Conservation (phyloP, 2,329 filamentous ascomycete genomes). For the Dactylellina leptospora region DNA sequence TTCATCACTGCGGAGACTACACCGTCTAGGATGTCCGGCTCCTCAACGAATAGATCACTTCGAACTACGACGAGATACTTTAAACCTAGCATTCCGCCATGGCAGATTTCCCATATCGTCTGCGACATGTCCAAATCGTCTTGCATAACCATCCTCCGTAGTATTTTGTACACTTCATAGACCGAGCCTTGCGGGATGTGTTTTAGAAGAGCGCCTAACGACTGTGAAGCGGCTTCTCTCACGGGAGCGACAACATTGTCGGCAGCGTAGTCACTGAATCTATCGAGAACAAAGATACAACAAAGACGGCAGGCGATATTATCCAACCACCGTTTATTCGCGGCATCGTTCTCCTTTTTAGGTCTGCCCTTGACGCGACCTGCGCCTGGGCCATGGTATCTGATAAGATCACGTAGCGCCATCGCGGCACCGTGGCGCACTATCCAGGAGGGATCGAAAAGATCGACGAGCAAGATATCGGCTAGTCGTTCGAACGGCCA, state of each 20-base stretch:
- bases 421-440: conserved; percentile 95
- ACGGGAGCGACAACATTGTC: conserved; percentile 95
- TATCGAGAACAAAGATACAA: conserved; percentile 95
- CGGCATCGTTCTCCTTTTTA: conserved; percentile 75
- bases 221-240: conserved; percentile 92
- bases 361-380: conserved; percentile 77
- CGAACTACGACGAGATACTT: conserved; percentile 94
- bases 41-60: conserved; percentile 86
- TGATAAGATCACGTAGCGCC: conserved; percentile 87
- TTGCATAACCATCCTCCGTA: conserved; percentile 92
- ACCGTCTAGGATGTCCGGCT: conserved; percentile 87
- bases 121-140: conserved; percentile 77
- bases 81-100: conserved; percentile 96
- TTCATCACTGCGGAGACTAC: conserved; percentile 94
- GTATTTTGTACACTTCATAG: conserved; percentile 80
- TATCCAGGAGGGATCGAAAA: conserved; percentile 95
- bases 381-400: conserved; percentile 87
- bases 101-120: conserved; percentile 91
- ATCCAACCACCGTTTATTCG: conserved; percentile 88
- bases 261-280: conserved; percentile 96
- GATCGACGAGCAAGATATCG: conserved; percentile 89
- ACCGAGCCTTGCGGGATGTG: conserved; percentile 83
- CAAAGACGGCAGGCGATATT: conserved; percentile 94
- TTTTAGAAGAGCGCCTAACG: conserved; percentile 85
- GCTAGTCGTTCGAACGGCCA: conserved; percentile 96